Percentiles rank a stretch among this genome's conserved stretches.
Conservation (phyloP, 2,329 filamentous ascomycete species). For the Aureobasidium sp. region DNA sequence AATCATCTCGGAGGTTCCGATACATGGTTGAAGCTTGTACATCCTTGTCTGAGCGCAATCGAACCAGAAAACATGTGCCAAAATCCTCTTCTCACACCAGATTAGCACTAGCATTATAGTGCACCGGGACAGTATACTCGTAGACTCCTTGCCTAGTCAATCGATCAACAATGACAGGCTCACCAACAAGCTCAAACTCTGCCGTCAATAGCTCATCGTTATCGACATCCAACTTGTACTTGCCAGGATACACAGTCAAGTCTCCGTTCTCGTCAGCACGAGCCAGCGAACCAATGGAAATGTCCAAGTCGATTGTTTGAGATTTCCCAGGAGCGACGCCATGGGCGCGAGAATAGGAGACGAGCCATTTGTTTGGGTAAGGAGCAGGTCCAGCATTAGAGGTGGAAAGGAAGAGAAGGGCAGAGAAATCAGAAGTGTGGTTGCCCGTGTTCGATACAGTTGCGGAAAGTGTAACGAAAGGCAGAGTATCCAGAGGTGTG, state of each 20-base stretch:
- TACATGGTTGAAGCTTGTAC: too few relatives aligned
- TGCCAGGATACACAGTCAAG: conserved; percentile 47
- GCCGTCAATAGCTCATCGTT: conserved; percentile 12
- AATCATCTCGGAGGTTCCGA: too few relatives aligned
- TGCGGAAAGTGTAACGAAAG: conserved; percentile 33
- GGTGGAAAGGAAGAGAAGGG: conserved; percentile 44
- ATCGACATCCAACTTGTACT: conserved; percentile 44
- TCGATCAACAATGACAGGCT: neutral
- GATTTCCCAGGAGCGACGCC: conserved; percentile 22
- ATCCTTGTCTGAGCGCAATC: too few relatives aligned
- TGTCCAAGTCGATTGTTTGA: conserved; percentile 30
- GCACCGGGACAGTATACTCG: neutral
- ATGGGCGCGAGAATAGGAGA: conserved; percentile 42
- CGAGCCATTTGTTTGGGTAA: conserved; percentile 47
- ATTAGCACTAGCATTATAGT: conserved; percentile 7
- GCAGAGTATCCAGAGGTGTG: conserved; percentile 25
- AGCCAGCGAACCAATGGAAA: conserved; percentile 45
- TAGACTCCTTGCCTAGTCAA: conserved; percentile 3
- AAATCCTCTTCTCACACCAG: too few relatives aligned
- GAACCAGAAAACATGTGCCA: too few relatives aligned
- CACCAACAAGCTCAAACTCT: conserved; percentile 1
- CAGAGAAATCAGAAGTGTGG: conserved; percentile 46
- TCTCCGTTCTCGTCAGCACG: conserved; percentile 45
- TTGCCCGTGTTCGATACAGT: conserved; percentile 40
- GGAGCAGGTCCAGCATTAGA: conserved; percentile 43